Percentiles rank a stretch among this genome's conserved stretches.
phyloP scores from a whole-genome alignment of 2,329 filamentous ascomycete genomes.

The Pseudogymnoascus sp. region DNA sequence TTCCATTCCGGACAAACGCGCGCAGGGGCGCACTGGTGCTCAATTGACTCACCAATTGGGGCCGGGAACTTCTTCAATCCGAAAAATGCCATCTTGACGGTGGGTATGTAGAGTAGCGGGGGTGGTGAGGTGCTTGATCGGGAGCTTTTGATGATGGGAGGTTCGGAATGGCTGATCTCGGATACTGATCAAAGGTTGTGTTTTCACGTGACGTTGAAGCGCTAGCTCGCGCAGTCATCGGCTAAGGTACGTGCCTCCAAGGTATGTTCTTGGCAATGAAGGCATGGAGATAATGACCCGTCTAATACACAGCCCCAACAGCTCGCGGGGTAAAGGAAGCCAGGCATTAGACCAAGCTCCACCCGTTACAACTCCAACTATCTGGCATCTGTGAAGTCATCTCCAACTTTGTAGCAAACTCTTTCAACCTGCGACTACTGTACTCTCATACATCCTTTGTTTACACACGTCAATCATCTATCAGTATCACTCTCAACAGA shows the following conservation, averaged over 20 bases:
- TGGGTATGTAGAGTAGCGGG: conserved; percentile 32
- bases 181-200: not conserved
- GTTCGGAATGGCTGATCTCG: conserved; percentile 1
- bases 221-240: not conserved
- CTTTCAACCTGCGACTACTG: not conserved
- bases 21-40: conserved; percentile 12
- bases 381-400: not conserved
- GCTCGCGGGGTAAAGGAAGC: not conserved
- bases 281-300: not conserved
- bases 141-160: not conserved
- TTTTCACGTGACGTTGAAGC: conserved; percentile 1
- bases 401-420: not conserved
- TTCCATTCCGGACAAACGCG: conserved; percentile 14
- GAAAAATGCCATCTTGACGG: conserved; percentile 65
- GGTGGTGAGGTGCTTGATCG: conserved; percentile 25
- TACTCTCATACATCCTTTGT: not conserved
- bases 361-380: not conserved
- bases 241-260: conserved; percentile 1
- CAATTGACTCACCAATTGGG: conserved; percentile 62
- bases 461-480: not conserved
- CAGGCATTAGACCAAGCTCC: not conserved
- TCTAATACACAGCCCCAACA: conserved; percentile 4
- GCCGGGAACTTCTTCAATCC: conserved; percentile 72
- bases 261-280: conserved; percentile 3
- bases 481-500: not conserved